phyloP scores from a whole-genome alignment of 2,329 filamentous ascomycete genomes.

The Fusarium piperis region DNA sequence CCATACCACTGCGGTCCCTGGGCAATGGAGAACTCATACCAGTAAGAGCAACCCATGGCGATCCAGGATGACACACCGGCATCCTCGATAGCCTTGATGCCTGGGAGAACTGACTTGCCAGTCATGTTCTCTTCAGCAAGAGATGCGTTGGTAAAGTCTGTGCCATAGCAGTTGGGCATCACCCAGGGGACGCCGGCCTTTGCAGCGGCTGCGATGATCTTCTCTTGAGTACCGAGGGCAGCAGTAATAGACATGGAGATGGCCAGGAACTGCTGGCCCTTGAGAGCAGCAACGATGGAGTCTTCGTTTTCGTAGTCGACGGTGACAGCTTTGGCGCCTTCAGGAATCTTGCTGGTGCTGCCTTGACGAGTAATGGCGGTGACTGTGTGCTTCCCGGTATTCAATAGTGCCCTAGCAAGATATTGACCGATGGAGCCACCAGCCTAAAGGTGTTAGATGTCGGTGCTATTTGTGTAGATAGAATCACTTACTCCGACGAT shows the following conservation, averaged over 20 bases:
- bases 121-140: constrained; percentile 50
- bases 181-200: constrained; percentile 64
- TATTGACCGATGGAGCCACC: constrained; percentile 53
- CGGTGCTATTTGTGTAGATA: accelerated
- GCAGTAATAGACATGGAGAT: constrained; percentile 61
- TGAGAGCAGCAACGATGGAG: constrained; percentile 59
- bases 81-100: constrained; percentile 51
- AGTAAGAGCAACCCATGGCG: constrained; percentile 63
- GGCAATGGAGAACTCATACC: constrained; percentile 64
- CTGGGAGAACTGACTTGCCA: constrained; percentile 32
- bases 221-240: constrained; percentile 56
- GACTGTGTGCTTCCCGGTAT: constrained; percentile 59
- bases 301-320: constrained; percentile 57
- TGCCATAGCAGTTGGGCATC: constrained; percentile 62
- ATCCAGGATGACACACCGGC: constrained; percentile 55
- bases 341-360: constrained; percentile 54
- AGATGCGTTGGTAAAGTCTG: constrained; percentile 50
- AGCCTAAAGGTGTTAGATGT: constrained; percentile 46
- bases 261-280: constrained; percentile 65
- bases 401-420: constrained; percentile 53
- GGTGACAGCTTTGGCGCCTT: constrained; percentile 51
- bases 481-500: constrained; percentile 57
- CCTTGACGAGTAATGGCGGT: constrained; percentile 60
- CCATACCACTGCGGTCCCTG: constrained; percentile 53
- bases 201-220: constrained; percentile 64